Evolutionary conservation across 768 basidiomycete genomes (phyloP).

Genomic region (Amanita rubescens): DNA sequence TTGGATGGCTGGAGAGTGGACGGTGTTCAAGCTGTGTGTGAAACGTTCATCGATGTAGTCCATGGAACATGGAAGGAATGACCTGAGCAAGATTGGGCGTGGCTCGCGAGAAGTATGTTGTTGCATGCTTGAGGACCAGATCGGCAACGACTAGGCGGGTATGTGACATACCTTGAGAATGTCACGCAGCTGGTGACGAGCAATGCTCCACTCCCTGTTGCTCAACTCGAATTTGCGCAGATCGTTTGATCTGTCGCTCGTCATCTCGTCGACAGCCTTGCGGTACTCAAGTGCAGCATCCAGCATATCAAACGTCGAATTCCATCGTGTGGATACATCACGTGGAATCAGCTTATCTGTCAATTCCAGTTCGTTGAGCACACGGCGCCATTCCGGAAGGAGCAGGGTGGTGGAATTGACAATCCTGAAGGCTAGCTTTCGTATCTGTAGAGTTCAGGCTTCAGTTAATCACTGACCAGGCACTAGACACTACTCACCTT

Average conservation of each 20-base stretch:
- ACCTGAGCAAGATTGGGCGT: neutral
- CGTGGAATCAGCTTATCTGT: conserved; percentile 3
- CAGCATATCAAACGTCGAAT: conserved; percentile 19
- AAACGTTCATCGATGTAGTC: no score
- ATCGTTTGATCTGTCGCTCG: neutral
- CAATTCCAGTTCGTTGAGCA: conserved; percentile 5
- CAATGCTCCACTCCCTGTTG: neutral
- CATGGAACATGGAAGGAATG: neutral
- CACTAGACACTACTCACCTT: no score
- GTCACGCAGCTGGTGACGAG: neutral
- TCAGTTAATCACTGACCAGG: no score
- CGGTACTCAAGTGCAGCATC: neutral
- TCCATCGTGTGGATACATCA: no score
- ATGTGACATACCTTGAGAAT: neutral
- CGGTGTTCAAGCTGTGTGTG: no score
- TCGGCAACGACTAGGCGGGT: neutral
- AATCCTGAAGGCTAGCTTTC: neutral
- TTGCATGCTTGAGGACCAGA: neutral
- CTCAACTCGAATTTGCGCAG: neutral
- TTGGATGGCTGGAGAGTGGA: neutral
- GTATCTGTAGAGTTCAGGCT: no score
- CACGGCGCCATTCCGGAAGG: neutral
- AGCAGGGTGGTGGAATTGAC: neutral
- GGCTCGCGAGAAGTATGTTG: neutral
- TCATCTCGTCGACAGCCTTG: neutral